Conservation (phyloP, 2,329 filamentous ascomycete genomes). For the Fusarium sulawesiense region DNA sequence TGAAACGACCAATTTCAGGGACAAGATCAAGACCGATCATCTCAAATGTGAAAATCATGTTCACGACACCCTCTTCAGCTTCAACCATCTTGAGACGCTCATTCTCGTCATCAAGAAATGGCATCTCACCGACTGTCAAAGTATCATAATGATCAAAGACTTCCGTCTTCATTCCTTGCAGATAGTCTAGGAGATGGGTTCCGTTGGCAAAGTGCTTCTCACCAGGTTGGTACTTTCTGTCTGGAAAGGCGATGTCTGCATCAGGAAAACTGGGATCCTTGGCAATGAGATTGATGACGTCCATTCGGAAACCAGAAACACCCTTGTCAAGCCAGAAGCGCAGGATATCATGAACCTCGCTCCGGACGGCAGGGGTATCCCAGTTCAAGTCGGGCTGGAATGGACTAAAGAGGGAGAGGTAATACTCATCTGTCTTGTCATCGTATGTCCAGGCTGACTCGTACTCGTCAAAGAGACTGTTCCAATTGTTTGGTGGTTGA, state of each 20-base stretch:
- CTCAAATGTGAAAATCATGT: conserved; percentile 16
- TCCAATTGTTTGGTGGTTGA: conserved; percentile 81
- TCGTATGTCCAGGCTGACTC: conserved; percentile 77
- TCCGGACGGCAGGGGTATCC: conserved; percentile 75
- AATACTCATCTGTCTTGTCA: conserved; percentile 77
- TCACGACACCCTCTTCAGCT: neutral
- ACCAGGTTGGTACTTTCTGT: conserved; percentile 62
- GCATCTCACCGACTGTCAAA: conserved; percentile 73
- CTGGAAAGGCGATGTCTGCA: conserved; percentile 63
- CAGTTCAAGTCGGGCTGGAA: conserved; percentile 87
- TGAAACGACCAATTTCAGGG: neutral
- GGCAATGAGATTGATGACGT: conserved; percentile 78
- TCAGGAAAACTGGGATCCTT: conserved; percentile 70
- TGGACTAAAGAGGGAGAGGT: conserved; percentile 78
- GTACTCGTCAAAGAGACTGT: conserved; percentile 65
- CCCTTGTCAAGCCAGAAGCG: conserved; percentile 82
- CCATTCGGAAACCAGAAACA: conserved; percentile 77
- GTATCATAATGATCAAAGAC: conserved; percentile 70
- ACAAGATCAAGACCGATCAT: neutral
- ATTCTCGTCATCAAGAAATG: conserved; percentile 66
- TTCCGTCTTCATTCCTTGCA: conserved; percentile 69
- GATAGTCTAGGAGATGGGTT: conserved; percentile 74
- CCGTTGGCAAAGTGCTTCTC: conserved; percentile 71
- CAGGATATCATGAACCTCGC: conserved; percentile 79
- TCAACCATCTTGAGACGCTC: neutral